Percentiles rank a stretch among this genome's conserved stretches.
Evolutionary conservation across 495 filamentous ascomycete genomes (phyloP).

Genomic region (Penicillium crystallinum): DNA sequence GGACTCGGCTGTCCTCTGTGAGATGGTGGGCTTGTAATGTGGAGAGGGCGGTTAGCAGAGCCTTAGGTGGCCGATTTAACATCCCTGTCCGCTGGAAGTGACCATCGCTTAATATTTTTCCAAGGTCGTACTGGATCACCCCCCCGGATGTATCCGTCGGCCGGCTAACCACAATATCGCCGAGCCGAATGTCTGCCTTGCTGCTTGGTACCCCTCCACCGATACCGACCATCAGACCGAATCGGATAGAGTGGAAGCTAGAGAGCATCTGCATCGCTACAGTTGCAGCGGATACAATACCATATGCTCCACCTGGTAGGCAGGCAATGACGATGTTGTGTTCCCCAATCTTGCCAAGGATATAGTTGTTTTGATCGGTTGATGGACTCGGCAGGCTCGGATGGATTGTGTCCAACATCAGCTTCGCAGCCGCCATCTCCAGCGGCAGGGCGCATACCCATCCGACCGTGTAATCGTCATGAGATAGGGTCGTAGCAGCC

Average conservation of each 20-base stretch:
- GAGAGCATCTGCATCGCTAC: not conserved
- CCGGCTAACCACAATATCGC: conserved; percentile 39
- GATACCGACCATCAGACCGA: conserved; percentile 39
- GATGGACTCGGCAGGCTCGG: not conserved
- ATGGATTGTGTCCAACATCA: conserved; percentile 20
- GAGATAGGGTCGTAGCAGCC: not conserved
- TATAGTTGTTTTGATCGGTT: not conserved
- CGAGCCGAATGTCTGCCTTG: conserved; percentile 31
- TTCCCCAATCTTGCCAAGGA: not conserved
- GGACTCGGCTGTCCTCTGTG: not conserved
- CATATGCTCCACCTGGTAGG: not conserved
- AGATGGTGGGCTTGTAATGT: not conserved
- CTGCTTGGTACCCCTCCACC: conserved; percentile 24
- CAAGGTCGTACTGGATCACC: conserved; percentile 41
- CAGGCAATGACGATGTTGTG: not conserved
- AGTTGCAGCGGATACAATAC: not conserved
- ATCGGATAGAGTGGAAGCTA: conserved; percentile 19
- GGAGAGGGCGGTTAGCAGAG: not conserved
- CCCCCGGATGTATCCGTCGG: conserved; percentile 20
- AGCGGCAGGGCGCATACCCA: conserved; percentile 40
- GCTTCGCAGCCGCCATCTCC: conserved; percentile 36
- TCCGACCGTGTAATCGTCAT: conserved; percentile 40
- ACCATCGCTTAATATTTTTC: conserved; percentile 16
- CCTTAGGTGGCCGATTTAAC: not conserved
- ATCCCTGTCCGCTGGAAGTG: not conserved